A percentile compares a stretch with the other conserved stretches of the same genome.
Conservation (phyloP, 2,329 filamentous ascomycete genomes). For the Apiospora marii region DNA sequence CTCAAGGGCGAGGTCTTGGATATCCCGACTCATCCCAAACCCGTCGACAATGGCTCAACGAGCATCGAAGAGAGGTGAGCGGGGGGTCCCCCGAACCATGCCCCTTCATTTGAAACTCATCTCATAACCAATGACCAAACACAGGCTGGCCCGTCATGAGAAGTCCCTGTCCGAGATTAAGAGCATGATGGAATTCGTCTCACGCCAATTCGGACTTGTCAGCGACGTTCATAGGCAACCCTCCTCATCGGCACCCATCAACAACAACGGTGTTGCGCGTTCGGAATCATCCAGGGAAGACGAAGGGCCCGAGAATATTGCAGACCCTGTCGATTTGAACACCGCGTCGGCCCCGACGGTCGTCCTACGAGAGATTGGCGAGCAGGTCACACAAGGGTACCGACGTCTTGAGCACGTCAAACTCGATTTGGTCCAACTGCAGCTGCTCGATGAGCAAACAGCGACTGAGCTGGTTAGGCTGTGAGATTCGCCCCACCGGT, state of each 20-base stretch:
- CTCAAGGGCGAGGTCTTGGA: slow-evolving; percentile 29
- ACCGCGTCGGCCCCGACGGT: slow-evolving; percentile 42
- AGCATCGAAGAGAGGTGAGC: slow-evolving; percentile 29
- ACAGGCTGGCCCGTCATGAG: slow-evolving; percentile 26
- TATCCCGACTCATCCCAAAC: slow-evolving; percentile 26
- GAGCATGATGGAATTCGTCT: slow-evolving; percentile 28
- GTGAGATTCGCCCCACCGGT: slow-evolving; percentile 33
- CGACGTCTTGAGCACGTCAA: slow-evolving; percentile 39
- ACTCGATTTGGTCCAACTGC: slow-evolving; percentile 41
- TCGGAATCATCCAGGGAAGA: slow-evolving; percentile 30
- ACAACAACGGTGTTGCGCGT: slow-evolving; percentile 24
- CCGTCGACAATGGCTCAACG: slow-evolving; percentile 26
- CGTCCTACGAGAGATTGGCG: slow-evolving; percentile 42
- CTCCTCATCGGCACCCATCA: slow-evolving; percentile 4
- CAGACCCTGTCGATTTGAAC: slow-evolving; percentile 41
- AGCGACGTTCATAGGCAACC: slow-evolving; percentile 22
- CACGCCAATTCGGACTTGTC: slow-evolving; percentile 27
- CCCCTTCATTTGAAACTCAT: neutral
- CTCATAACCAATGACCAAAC: neutral
- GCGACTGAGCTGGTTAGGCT: slow-evolving; percentile 41
- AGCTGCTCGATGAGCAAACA: slow-evolving; percentile 41
- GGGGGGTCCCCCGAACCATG: neutral
- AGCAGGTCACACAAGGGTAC: slow-evolving; percentile 39
- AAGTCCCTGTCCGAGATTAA: slow-evolving; percentile 30
- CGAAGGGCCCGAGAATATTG: slow-evolving; percentile 37